Evolutionary conservation across 352 stramenopile genomes (phyloP).

Genomic region (Phytophthora tentaculata): DNA sequence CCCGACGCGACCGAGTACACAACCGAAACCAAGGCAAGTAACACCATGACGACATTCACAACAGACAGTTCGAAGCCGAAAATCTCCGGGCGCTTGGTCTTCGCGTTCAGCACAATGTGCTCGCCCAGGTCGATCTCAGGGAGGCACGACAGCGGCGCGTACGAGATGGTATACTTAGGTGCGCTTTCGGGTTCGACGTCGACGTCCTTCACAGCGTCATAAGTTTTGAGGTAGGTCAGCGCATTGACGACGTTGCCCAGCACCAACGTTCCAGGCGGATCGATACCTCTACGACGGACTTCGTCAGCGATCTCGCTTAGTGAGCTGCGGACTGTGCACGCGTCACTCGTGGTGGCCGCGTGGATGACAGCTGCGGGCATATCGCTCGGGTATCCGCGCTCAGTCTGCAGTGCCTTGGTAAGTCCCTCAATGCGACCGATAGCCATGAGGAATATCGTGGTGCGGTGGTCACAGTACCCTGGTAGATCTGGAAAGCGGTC

Average conservation of each 20-base stretch:
- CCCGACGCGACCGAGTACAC: conserved; percentile 37
- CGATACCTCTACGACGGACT: conserved; percentile 83
- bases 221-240: conserved; percentile 72
- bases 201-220: conserved; percentile 51
- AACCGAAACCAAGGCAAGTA: conserved; percentile 31
- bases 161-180: conserved; percentile 74
- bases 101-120: conserved; percentile 60
- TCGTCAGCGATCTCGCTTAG: conserved; percentile 91
- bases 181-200: conserved; percentile 20
- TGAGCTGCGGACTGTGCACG: conserved; percentile 89
- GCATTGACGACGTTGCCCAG: conserved; percentile 93
- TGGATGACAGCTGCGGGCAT: conserved; percentile 95
- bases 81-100: conserved; percentile 37
- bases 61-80: conserved; percentile 29
- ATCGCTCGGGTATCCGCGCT: conserved; percentile 89
- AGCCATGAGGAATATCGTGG: conserved; percentile 98
- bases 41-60: conserved; percentile 24
- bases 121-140: conserved; percentile 62
- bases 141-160: conserved; percentile 53
- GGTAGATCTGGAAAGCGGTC: conserved; percentile 93
- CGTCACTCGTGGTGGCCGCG: conserved; percentile 89
- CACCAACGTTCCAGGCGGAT: conserved; percentile 93
- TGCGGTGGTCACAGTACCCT: conserved; percentile 95
- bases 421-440: conserved; percentile 94
- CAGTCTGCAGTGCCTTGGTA: conserved; percentile 73